These are phyloP conservation scores for Lactifluus piperatus DNA, from an alignment of 768 basidiomycete genomes.

Conservation along the genomic window DNA sequence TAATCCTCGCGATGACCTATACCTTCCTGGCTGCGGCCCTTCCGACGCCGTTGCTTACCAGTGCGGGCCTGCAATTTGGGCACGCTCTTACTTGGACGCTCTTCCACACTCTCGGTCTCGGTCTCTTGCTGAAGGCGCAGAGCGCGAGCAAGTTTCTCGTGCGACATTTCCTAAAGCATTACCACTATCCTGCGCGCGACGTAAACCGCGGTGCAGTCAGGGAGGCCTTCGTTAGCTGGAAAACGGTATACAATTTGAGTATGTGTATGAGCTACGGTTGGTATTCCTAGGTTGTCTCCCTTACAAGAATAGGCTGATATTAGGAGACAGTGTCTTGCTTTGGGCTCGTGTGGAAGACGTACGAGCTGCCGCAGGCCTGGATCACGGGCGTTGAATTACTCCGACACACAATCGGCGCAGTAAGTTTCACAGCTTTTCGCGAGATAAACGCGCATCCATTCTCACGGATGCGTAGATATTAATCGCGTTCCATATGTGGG, in stretches of 20 bases:
- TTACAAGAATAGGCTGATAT: not conserved
- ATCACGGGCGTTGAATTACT: slow-evolving; percentile 79
- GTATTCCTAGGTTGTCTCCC: slow-evolving; percentile 17
- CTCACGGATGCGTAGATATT: slow-evolving; percentile 46
- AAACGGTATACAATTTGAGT: slow-evolving; percentile 83
- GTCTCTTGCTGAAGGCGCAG: slow-evolving; percentile 76
- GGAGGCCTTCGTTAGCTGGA: slow-evolving; percentile 96
- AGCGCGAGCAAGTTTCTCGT: slow-evolving; percentile 84
- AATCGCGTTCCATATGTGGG: slow-evolving; percentile 86
- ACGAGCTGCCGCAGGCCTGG: slow-evolving; percentile 77
- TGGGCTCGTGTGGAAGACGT: slow-evolving; percentile 85
- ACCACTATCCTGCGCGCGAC: slow-evolving; percentile 72
- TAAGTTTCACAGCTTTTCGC: slow-evolving; percentile 32
- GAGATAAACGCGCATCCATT: not conserved
- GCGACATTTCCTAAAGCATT: slow-evolving; percentile 89
- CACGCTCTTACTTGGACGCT: slow-evolving; percentile 83
- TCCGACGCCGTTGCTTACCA: slow-evolving; percentile 40
- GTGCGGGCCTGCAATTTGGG: slow-evolving; percentile 61
- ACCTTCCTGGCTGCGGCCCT: slow-evolving; percentile 48
- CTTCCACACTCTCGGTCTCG: slow-evolving; percentile 84
- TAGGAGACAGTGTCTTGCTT: slow-evolving; percentile 61
- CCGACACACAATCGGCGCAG: slow-evolving; percentile 80
- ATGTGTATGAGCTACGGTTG: slow-evolving; percentile 92
- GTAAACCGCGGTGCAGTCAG: slow-evolving; percentile 69
- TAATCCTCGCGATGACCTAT: slow-evolving; percentile 68